Evolutionary conservation across 2,329 filamentous ascomycete species (phyloP).

Genomic region (Keithomyces neogunnii): DNA sequence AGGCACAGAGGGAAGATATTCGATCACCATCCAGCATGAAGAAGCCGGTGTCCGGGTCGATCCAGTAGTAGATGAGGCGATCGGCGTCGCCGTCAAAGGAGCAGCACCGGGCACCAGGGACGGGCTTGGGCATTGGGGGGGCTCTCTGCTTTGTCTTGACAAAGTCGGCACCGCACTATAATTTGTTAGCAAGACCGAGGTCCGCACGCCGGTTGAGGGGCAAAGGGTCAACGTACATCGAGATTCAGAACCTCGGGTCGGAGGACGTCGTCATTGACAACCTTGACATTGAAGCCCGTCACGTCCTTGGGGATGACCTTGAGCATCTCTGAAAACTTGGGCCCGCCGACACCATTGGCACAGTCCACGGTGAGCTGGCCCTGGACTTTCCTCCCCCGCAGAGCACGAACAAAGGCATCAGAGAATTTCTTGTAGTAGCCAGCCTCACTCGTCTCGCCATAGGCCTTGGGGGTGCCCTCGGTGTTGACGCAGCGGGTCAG

Average conservation of each 20-base stretch:
- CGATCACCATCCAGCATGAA: constrained; percentile 92
- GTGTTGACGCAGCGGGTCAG: constrained; percentile 92
- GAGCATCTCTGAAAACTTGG: constrained; percentile 78
- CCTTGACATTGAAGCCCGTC: constrained; percentile 68
- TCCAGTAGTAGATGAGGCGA: constrained; percentile 90
- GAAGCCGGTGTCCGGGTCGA: constrained; percentile 74
- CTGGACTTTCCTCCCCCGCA: constrained; percentile 65
- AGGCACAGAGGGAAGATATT: constrained; percentile 88
- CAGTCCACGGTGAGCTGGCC: constrained; percentile 82
- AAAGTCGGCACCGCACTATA: constrained; percentile 83
- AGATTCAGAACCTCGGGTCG: constrained; percentile 83
- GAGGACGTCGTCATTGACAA: constrained; percentile 89
- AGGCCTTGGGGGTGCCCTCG: constrained; percentile 74
- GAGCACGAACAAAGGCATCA: constrained; percentile 74
- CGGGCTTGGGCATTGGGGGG: constrained; percentile 72
- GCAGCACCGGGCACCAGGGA: constrained; percentile 69
- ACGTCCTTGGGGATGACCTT: constrained; percentile 68
- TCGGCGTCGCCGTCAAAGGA: constrained; percentile 95
- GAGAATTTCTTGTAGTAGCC: constrained; percentile 94
- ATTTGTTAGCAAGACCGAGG: not conserved
- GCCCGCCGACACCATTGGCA: constrained; percentile 92
- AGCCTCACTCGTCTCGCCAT: constrained; percentile 79
- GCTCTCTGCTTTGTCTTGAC: constrained; percentile 96
- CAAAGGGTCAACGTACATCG: constrained; percentile 48
- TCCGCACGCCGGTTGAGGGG: too few species aligned